Conservation (phyloP, 257 asterid genomes). For the Ligustrum vulgare region DNA sequence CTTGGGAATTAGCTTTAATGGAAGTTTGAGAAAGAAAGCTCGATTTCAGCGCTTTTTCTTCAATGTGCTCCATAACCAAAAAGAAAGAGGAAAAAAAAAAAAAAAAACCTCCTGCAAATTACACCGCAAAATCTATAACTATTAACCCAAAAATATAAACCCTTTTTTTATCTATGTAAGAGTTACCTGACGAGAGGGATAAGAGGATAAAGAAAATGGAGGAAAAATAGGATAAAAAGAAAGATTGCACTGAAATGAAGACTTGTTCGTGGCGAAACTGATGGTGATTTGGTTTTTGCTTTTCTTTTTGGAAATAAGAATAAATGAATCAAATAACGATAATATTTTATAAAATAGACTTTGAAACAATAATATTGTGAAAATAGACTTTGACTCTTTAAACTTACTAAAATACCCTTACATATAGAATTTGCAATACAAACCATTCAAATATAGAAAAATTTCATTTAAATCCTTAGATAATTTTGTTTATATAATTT, state of each 20-base stretch:
- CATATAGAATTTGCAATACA: too few species aligned
- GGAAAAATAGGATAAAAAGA: slow-evolving; percentile 25
- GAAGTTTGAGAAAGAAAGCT: slow-evolving; percentile 70
- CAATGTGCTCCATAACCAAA: slow-evolving; percentile 74
- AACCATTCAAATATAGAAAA: too few species aligned
- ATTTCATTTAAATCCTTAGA: too few species aligned
- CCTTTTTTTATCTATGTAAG: not conserved
- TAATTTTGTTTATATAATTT: too few species aligned
- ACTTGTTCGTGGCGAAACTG: slow-evolving; percentile 76
- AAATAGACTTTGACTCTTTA: too few species aligned
- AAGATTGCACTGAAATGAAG: slow-evolving; percentile 54
- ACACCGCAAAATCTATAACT: not conserved
- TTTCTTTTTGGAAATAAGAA: not conserved
- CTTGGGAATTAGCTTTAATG: slow-evolving; percentile 47
- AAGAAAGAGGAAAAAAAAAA: too few species aligned
- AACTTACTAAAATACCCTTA: too few species aligned
- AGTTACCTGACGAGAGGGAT: slow-evolving; percentile 1
- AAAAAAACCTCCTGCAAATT: not conserved
- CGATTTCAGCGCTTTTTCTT: slow-evolving; percentile 88
- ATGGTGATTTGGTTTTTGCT: slow-evolving; percentile 52
- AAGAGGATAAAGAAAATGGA: slow-evolving; percentile 23
- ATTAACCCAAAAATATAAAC: not conserved
- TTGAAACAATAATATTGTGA: too few species aligned
- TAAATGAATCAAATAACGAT: too few species aligned
- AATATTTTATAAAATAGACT: too few species aligned